phyloP scores from a whole-genome alignment of 2,329 filamentous ascomycete genomes.

The Cladosporium sp. region DNA sequence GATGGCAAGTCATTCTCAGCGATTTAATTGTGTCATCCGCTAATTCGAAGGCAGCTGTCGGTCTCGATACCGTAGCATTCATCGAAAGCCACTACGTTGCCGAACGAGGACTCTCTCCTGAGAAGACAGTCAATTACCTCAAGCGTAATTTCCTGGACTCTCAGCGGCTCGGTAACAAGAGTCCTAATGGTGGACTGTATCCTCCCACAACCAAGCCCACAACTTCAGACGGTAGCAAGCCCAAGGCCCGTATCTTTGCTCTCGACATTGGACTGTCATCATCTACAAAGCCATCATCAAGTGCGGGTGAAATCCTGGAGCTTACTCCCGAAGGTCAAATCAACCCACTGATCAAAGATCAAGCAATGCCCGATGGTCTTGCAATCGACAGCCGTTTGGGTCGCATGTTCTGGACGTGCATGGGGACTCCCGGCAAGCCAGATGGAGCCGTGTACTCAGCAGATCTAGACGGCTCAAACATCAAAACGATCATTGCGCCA shows the following conservation, averaged over 20 bases:
- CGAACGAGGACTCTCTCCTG: constrained; percentile 47
- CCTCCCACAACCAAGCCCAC: background rate
- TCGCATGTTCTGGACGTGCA: constrained; percentile 13
- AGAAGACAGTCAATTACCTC: constrained; percentile 46
- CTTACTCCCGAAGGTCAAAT: background rate
- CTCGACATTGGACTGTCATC: constrained; percentile 5
- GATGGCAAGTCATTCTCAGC: background rate
- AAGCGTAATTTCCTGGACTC: constrained; percentile 46
- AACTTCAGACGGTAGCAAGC: background rate
- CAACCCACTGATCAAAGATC: background rate
- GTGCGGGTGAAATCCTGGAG: background rate
- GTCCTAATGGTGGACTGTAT: constrained; percentile 24
- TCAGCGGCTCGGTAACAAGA: constrained; percentile 45
- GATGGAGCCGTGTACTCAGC: constrained; percentile 25
- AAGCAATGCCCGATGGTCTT: constrained; percentile 13
- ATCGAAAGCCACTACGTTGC: constrained; percentile 56
- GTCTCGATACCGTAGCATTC: constrained; percentile 55
- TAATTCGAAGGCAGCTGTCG: constrained; percentile 36
- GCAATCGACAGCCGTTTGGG: background rate
- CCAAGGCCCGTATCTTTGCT: background rate
- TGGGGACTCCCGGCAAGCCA: constrained; percentile 9
- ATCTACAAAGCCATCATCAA: background rate
- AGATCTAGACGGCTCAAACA: constrained; percentile 51
- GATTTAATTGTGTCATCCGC: background rate
- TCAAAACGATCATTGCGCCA: constrained; percentile 44